These are phyloP conservation scores for Daedalea quercina DNA, from an alignment of 768 basidiomycete genomes.

Conservation along the genomic window DNA sequence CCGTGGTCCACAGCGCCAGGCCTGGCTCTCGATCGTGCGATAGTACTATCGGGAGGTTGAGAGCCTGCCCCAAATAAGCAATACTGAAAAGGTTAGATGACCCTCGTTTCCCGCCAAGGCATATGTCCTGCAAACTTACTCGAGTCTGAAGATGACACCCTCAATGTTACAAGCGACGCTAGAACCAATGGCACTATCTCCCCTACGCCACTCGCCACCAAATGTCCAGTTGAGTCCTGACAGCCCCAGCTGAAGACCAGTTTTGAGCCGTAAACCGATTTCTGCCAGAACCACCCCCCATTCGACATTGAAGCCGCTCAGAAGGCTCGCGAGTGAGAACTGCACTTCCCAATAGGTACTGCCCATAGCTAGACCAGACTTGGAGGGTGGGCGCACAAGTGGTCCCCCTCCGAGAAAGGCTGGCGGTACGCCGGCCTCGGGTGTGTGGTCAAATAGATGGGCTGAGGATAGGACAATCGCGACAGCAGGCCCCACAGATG, in stretches of 20 bases:
- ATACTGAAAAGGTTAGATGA: conserved; percentile 30
- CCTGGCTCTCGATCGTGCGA: conserved; percentile 40
- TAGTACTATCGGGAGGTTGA: conserved; percentile 51
- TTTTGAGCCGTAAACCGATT: conserved; percentile 46
- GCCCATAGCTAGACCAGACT: conserved; percentile 43
- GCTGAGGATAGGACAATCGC: conserved; percentile 26
- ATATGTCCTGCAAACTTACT: conserved; percentile 34
- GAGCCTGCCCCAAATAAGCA: conserved; percentile 48
- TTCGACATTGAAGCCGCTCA: conserved; percentile 45
- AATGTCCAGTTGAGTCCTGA: conserved; percentile 36
- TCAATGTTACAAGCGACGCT: conserved; percentile 35
- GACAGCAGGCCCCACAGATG: conserved; percentile 35
- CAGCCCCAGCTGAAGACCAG: conserved; percentile 43
- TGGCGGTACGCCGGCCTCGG: conserved; percentile 14
- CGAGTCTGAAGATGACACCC: conserved; percentile 48
- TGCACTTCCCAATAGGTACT: conserved; percentile 31
- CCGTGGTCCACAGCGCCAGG: conserved; percentile 42
- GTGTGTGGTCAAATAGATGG: conserved; percentile 25
- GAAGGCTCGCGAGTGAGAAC: conserved; percentile 37
- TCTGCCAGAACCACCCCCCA: conserved; percentile 47
- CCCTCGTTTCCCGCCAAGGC: background rate
- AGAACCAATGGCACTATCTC: conserved; percentile 36
- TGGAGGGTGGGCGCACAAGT: conserved; percentile 30
- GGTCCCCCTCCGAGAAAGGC: conserved; percentile 1
- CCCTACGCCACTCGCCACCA: conserved; percentile 44